A percentile compares a stretch with the other conserved stretches of the same genome.
Evolutionary conservation across 2,329 filamentous ascomycete genomes (phyloP).

Genomic region (Epichloe glyceriae): DNA sequence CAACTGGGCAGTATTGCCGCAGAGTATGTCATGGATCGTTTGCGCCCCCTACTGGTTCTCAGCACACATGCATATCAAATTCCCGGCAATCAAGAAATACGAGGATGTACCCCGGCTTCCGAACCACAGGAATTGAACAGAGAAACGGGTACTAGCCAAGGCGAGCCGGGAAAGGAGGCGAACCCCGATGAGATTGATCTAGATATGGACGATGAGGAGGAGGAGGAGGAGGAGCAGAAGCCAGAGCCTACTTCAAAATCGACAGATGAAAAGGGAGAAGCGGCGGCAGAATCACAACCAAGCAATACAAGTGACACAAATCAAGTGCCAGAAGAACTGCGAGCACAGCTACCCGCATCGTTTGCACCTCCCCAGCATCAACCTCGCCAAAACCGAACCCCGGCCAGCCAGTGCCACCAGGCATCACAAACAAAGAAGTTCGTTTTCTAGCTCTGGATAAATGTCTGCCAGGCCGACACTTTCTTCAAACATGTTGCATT

Average conservation of each 20-base stretch:
- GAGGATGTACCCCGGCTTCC: constrained; percentile 17
- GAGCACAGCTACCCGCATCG: constrained; percentile 63
- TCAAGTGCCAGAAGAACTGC: constrained; percentile 48
- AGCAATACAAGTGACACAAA: constrained; percentile 7
- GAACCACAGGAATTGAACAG: neutral
- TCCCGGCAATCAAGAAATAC: constrained; percentile 54
- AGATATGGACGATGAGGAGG: constrained; percentile 38
- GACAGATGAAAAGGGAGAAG: neutral
- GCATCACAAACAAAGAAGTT: constrained; percentile 67
- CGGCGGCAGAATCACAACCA: neutral
- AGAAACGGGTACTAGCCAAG: neutral
- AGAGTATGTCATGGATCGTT: constrained; percentile 62
- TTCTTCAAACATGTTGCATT: constrained; percentile 66
- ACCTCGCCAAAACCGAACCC: constrained; percentile 25
- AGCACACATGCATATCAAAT: constrained; percentile 87
- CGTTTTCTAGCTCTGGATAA: constrained; percentile 88
- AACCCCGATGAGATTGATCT: constrained; percentile 64
- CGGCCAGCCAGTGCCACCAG: constrained; percentile 52
- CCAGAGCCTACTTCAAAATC: neutral
- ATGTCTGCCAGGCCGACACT: constrained; percentile 66
- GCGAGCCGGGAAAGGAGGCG: constrained; percentile 9
- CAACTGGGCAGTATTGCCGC: constrained; percentile 71
- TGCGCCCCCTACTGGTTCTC: constrained; percentile 87
- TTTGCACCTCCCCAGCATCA: constrained; percentile 38
- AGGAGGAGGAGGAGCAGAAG: constrained; percentile 11